These are phyloP conservation scores for Microstroma glucosiphilum DNA, from an alignment of 1,284 basidiomycete species.

Conservation along the genomic window DNA sequence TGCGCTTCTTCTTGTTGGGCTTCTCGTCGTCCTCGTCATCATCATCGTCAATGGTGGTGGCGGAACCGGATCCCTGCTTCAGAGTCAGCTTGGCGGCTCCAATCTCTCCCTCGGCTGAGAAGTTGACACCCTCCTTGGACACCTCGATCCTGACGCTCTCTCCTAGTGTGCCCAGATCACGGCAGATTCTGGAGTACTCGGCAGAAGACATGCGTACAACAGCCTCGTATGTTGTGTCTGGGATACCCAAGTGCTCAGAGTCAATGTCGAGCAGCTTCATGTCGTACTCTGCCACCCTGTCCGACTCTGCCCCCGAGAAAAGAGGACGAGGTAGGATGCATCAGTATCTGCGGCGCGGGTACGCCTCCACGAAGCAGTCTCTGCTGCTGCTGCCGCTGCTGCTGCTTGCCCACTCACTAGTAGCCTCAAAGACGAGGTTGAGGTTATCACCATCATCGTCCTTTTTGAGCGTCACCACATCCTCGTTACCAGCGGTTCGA, in stretches of 20 bases:
- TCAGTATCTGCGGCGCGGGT: too few species aligned
- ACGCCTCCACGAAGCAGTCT: neutral
- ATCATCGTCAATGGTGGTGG: slow-evolving; percentile 32
- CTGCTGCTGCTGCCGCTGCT: slow-evolving; percentile 2
- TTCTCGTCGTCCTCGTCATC: slow-evolving; percentile 48
- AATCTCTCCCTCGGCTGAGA: slow-evolving; percentile 85
- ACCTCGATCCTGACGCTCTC: slow-evolving; percentile 95
- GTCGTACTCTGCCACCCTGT: slow-evolving; percentile 94
- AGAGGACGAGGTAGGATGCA: neutral
- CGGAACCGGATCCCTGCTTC: slow-evolving; percentile 61
- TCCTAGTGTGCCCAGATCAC: slow-evolving; percentile 84
- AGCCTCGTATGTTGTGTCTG: slow-evolving; percentile 97
- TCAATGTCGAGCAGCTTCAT: slow-evolving; percentile 99
- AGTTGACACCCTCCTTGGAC: slow-evolving; percentile 91
- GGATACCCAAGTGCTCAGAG: slow-evolving; percentile 82
- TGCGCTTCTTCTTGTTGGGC: slow-evolving; percentile 38
- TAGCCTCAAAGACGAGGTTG: slow-evolving; percentile 83
- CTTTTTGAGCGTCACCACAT: slow-evolving; percentile 84
- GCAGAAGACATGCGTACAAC: slow-evolving; percentile 77
- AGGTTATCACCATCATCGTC: slow-evolving; percentile 85
- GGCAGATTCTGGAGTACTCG: slow-evolving; percentile 88
- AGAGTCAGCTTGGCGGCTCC: slow-evolving; percentile 84
- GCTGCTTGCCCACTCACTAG: slow-evolving; percentile 59
- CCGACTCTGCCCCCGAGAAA: slow-evolving; percentile 64
- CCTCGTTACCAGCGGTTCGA: slow-evolving; percentile 95